These are phyloP conservation scores for Aspergillus proliferans DNA, from an alignment of 2,329 filamentous ascomycete genomes.

Conservation along the genomic window DNA sequence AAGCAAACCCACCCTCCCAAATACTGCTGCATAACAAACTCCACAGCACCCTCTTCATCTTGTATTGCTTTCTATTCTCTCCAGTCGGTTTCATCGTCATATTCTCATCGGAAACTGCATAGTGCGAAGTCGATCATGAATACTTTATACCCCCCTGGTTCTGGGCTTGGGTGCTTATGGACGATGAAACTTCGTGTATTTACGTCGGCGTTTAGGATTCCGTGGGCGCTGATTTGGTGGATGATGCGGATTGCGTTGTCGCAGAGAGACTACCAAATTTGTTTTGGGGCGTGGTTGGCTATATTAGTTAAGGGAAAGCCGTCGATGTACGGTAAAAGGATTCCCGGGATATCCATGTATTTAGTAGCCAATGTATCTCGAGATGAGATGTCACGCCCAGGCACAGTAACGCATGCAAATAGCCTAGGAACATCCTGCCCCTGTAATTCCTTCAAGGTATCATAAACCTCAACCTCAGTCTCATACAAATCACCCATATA, in stretches of 20 bases:
- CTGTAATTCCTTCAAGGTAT: conserved; percentile 13
- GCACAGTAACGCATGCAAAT: conserved; percentile 5
- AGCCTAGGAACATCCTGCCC: conserved; percentile 10
- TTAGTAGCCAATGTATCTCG: no score
- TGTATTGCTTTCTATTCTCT: conserved; percentile 7
- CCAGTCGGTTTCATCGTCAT: conserved; percentile 9
- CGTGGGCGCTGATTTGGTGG: conserved; percentile 8
- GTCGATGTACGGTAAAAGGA: conserved; percentile 12
- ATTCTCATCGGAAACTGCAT: conserved; percentile 10
- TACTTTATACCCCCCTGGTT: conserved; percentile 1
- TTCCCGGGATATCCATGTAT: conserved; percentile 6
- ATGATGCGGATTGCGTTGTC: conserved; percentile 16
- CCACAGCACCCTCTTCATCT: conserved; percentile 16
- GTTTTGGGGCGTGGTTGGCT: conserved; percentile 3
- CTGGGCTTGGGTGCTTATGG: background rate
- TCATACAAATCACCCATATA: conserved; percentile 7
- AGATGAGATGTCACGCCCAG: no score
- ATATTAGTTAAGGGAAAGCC: conserved; percentile 10
- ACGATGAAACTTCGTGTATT: conserved; percentile 14
- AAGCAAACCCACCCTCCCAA: no score
- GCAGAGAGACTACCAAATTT: conserved; percentile 13
- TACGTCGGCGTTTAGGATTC: conserved; percentile 14
- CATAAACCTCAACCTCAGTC: conserved; percentile 10
- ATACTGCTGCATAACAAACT: conserved; percentile 9
- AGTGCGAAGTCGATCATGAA: conserved; percentile 12